Conservation (phyloP, 345 rosid genomes). For the Hibiscus mutabilis region DNA sequence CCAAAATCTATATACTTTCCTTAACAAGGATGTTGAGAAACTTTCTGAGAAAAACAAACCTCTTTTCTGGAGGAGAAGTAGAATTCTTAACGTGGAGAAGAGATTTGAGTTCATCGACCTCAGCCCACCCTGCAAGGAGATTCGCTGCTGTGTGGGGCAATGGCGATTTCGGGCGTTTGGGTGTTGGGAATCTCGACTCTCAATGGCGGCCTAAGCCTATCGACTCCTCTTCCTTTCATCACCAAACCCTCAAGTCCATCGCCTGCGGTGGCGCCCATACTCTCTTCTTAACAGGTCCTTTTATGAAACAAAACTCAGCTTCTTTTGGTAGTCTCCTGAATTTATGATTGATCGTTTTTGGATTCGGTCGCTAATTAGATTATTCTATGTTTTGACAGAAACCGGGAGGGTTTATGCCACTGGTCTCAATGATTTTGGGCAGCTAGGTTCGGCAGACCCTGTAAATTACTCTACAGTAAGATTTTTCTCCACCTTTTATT, state of each 20-base stretch:
- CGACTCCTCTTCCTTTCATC: slow-evolving; percentile 35
- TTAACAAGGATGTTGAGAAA: slow-evolving; percentile 6
- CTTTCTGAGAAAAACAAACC: not conserved
- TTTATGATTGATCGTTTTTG: not conserved
- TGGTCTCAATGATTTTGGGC: slow-evolving; percentile 89
- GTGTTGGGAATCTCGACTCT: slow-evolving; percentile 61
- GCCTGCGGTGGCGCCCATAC: slow-evolving; percentile 98
- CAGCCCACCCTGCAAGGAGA: not conserved
- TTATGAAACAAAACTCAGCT: no score
- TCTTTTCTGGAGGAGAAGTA: not conserved
- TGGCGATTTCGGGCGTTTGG: slow-evolving; percentile 82
- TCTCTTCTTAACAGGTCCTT: slow-evolving; percentile 79
- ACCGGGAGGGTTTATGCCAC: slow-evolving; percentile 73
- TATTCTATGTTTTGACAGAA: slow-evolving; percentile 38
- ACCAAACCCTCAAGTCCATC: slow-evolving; percentile 44
- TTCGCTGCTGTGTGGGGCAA: slow-evolving; percentile 83
- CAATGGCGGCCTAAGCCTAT: slow-evolving; percentile 68
- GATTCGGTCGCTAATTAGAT: not conserved
- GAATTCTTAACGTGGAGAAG: slow-evolving; percentile 6
- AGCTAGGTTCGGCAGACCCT: slow-evolving; percentile 56
- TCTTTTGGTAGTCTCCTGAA: not conserved
- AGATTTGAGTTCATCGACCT: not conserved
- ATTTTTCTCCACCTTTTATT: slow-evolving; percentile 1
- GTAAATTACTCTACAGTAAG: slow-evolving; percentile 48
- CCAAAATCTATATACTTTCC: not conserved